Evolutionary conservation across 2,329 filamentous ascomycete species (phyloP), one percentile per base, ranked within the genome.

Genomic region (Cercospora sp.): DNA sequence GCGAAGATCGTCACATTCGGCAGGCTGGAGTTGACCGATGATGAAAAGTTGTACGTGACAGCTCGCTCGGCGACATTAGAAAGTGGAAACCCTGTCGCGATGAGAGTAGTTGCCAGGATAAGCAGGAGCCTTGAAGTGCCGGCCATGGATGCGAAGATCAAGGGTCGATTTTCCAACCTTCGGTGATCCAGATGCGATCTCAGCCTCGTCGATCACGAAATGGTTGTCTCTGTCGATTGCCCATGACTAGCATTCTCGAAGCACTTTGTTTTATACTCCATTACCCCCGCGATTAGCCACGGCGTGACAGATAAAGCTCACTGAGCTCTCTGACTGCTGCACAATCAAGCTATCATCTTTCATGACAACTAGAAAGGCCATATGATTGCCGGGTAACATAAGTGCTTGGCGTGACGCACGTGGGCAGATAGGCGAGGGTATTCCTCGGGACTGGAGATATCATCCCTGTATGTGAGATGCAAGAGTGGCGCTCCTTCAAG

Each of bases 1-100:
- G 83, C 83, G 70, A 85, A 86, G 69, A 88, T 85, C 67, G 85
- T 87, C 62, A 88, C 79, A 72, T 87, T 87, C 9, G 85, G 85
- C 0, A 87, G 80, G 37, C 79, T 81, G n/a, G 79, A 77, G 66
- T 85, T 84, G 66, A 80, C 73, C 32, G 70, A 64, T 10, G 71
- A 68, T 5, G 66, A 55, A 3, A 72, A 49, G 51, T 73, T 70
- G 49, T 68, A 68, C 3, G 57, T 4, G 10, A 45, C 30, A 12
- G 40, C 58, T 68, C 62, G 37, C 18, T 30, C 16, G 7, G 58
- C 24, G 28, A 65, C n/a, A 32, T 32, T 32, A 9, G 24, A 30
- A 32, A 61, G n/a, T 24, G 66, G 53, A 45, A 24, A 30, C 21
- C 53, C 30, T 61, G 63, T n/a, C 16, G 63, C 63, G 18, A 49